These are phyloP conservation scores for Yarrowia hollandica DNA, from an alignment of 805 yeast genomes.

Conservation along the genomic window DNA sequence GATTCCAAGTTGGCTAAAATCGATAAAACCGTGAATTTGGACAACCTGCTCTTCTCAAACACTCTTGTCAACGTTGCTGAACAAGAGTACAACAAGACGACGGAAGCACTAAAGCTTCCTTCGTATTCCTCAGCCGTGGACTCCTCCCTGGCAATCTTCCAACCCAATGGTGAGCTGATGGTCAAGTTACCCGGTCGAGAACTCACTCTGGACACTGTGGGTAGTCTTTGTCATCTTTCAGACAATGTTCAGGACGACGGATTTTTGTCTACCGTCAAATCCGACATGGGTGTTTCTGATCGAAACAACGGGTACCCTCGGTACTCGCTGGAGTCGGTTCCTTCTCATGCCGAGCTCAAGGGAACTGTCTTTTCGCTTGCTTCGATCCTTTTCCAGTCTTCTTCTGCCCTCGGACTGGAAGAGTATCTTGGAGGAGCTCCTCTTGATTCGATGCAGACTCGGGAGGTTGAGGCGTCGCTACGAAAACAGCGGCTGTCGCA, in stretches of 20 bases:
- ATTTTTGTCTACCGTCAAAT: slow-evolving; percentile 1
- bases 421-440: slow-evolving; percentile 5
- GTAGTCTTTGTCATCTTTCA: not conserved
- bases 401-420: not conserved
- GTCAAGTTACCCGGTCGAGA: not conserved
- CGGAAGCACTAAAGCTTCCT: not conserved
- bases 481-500: not conserved
- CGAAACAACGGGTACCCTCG: slow-evolving; percentile 25
- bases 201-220: not conserved
- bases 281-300: not conserved
- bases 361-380: slow-evolving; percentile 14
- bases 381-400: slow-evolving; percentile 14
- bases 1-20: too few species aligned
- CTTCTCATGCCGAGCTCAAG: not conserved
- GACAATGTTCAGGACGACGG: not conserved
- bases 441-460: not conserved
- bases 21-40: not conserved
- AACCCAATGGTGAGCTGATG: not conserved
- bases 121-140: not conserved
- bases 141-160: slow-evolving; percentile 2
- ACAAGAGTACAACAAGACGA: slow-evolving; percentile 6
- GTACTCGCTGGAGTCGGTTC: slow-evolving; percentile 5
- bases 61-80: slow-evolving; percentile 1
- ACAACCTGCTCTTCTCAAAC: not conserved
- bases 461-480: not conserved